phyloP scores from a whole-genome alignment of 352 stramenopile species.

The Pythium aquatile region DNA sequence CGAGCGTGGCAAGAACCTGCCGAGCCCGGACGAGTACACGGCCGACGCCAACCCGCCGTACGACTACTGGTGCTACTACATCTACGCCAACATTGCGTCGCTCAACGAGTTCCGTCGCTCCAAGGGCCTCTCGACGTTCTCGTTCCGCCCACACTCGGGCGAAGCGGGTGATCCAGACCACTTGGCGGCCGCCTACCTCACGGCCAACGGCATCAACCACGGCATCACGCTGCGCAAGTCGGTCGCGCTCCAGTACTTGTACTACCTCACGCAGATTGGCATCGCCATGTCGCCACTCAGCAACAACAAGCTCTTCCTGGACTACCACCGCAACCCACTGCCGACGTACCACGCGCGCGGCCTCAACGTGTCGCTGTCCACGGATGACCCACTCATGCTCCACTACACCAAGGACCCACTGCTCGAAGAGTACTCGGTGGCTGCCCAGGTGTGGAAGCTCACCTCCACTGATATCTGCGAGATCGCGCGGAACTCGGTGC shows the following conservation, averaged over 20 bases:
- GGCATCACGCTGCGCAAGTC: constrained; percentile 97
- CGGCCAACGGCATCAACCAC: constrained; percentile 97
- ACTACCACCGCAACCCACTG: constrained; percentile 95
- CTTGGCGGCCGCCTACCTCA: constrained; percentile 89
- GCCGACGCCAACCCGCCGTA: constrained; percentile 91
- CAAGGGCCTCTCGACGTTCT: constrained; percentile 91
- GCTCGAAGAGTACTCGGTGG: constrained; percentile 95
- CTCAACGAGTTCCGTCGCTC: constrained; percentile 93
- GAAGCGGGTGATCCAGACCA: constrained; percentile 98
- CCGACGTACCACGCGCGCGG: constrained; percentile 94
- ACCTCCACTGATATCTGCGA: constrained; percentile 98
- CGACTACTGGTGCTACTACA: constrained; percentile 96
- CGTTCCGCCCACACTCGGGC: constrained; percentile 97
- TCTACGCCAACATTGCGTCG: constrained; percentile 96
- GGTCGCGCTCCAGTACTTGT: constrained; percentile 97
- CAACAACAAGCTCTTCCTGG: constrained; percentile 96
- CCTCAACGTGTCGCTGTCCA: constrained; percentile 98
- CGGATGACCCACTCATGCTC: constrained; percentile 98
- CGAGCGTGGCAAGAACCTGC: constrained; percentile 72
- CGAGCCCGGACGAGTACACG: constrained; percentile 86
- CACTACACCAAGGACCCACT: constrained; percentile 99
- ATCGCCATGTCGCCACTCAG: constrained; percentile 93
- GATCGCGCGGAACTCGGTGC: constrained; percentile 97
- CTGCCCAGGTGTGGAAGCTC: constrained; percentile 93
- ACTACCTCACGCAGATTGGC: constrained; percentile 97